A percentile compares a stretch with the other conserved stretches of the same genome.
Evolutionary conservation across 164 flowering plant species (phyloP).

Genomic region (Berberis thunbergii): DNA sequence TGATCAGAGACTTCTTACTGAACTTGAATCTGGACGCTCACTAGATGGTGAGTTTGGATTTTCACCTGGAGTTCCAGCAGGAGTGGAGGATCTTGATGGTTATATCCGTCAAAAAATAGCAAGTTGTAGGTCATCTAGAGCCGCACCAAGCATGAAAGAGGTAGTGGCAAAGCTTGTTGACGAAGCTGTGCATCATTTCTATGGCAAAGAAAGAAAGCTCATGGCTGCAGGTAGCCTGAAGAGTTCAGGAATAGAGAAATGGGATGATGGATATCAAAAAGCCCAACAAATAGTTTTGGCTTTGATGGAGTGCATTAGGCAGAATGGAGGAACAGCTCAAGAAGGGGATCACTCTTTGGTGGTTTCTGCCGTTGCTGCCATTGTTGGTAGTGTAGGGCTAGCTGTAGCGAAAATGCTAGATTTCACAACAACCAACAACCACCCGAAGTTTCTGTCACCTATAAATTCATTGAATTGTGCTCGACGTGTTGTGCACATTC

Average conservation of each 20-base stretch:
- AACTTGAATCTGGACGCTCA: slow-evolving; percentile 72
- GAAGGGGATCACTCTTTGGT: slow-evolving; percentile 87
- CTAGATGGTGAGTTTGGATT: slow-evolving; percentile 58
- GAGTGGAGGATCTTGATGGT: slow-evolving; percentile 81
- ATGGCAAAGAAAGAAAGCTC: slow-evolving; percentile 65
- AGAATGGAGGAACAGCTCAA: slow-evolving; percentile 92
- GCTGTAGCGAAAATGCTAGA: slow-evolving; percentile 62
- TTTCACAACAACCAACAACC: slow-evolving; percentile 34
- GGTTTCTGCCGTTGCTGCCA: slow-evolving; percentile 89
- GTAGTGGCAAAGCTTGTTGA: slow-evolving; percentile 62
- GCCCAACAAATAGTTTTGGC: slow-evolving; percentile 62
- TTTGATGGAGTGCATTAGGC: slow-evolving; percentile 72
- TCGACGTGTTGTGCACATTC: slow-evolving; percentile 52
- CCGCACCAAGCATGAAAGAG: slow-evolving; percentile 74
- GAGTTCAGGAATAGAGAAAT: slow-evolving; percentile 45
- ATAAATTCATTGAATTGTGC: slow-evolving; percentile 43
- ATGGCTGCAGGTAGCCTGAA: slow-evolving; percentile 38
- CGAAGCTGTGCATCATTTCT: slow-evolving; percentile 49
- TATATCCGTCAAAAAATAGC: slow-evolving; percentile 68
- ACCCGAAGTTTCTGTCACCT: slow-evolving; percentile 33
- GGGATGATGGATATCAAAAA: slow-evolving; percentile 64
- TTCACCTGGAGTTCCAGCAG: slow-evolving; percentile 68
- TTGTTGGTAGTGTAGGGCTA: slow-evolving; percentile 63
- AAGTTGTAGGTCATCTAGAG: slow-evolving; percentile 57
- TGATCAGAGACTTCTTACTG: slow-evolving; percentile 76